Evolutionary conservation across 2,329 filamentous ascomycete species (phyloP).

Genomic region (Pseudogymnoascus sp.): DNA sequence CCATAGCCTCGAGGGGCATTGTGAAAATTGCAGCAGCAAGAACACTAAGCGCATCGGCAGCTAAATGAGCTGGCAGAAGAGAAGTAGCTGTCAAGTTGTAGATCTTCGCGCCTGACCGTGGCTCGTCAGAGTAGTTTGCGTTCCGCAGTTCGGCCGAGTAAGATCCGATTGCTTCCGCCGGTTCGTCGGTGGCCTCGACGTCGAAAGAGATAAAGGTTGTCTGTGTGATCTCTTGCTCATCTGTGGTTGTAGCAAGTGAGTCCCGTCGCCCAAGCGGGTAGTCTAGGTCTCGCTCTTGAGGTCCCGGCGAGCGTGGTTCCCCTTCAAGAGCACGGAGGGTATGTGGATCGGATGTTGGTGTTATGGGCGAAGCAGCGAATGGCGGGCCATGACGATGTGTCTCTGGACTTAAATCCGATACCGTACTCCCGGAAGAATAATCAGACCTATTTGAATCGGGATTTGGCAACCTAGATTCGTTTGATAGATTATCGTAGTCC

Average conservation of each 20-base stretch:
- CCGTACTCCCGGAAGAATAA: background rate
- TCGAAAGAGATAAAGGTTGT: constrained; percentile 30
- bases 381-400: background rate
- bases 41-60: constrained; percentile 27
- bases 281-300: constrained; percentile 15
- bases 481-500: background rate
- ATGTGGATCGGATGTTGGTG: constrained; percentile 18
- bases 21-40: constrained; percentile 23
- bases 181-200: constrained; percentile 24
- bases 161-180: constrained; percentile 16
- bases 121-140: constrained; percentile 23
- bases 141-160: constrained; percentile 31
- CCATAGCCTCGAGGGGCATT: constrained; percentile 27
- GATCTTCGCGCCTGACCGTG: constrained; percentile 9
- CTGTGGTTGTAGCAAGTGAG: constrained; percentile 24
- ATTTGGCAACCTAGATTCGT: background rate
- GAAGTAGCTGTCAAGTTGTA: constrained; percentile 29
- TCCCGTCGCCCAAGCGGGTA: constrained; percentile 15
- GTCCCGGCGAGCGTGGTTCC: constrained; percentile 13
- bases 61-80: constrained; percentile 28
- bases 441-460: background rate
- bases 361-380: background rate
- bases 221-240: constrained; percentile 27
- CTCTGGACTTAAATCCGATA: background rate
- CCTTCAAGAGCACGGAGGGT: constrained; percentile 28